Evolutionary conservation across 2,329 filamentous ascomycete genomes (phyloP).

Genomic region (Colletotrichum filicis): DNA sequence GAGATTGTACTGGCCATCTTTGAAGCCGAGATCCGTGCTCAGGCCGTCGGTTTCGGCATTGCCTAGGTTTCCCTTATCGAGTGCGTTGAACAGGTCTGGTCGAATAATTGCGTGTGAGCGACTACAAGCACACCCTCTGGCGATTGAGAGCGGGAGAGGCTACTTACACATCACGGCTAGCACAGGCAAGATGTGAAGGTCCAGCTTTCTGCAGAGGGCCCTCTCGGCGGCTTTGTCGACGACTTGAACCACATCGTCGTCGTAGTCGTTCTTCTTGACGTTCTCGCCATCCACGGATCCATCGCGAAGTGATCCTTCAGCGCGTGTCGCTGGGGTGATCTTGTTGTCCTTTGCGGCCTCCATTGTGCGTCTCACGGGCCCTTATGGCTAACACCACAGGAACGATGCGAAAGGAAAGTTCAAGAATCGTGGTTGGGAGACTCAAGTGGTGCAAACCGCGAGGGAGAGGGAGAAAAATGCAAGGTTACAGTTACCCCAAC

Average conservation of each 20-base stretch:
- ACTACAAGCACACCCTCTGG: too few relatives aligned
- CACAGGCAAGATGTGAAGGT: conserved; percentile 63
- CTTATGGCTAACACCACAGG: too few relatives aligned
- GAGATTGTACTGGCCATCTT: conserved; percentile 74
- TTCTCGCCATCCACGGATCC: conserved; percentile 4
- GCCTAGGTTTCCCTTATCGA: conserved; percentile 54
- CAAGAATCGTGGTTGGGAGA: neutral
- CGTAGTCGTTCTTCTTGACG: conserved; percentile 22
- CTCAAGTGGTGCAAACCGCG: neutral
- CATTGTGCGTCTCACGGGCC: neutral
- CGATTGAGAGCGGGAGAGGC: neutral
- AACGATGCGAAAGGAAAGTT: neutral
- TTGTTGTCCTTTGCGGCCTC: conserved; percentile 8
- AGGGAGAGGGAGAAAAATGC: neutral
- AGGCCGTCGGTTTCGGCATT: conserved; percentile 54
- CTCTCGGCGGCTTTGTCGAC: conserved; percentile 58
- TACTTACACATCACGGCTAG: conserved; percentile 62
- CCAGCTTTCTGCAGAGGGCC: conserved; percentile 64
- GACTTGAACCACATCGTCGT: conserved; percentile 41
- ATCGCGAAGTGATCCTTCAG: conserved; percentile 5
- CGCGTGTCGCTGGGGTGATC: neutral
- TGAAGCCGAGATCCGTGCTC: conserved; percentile 43
- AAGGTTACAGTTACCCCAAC: neutral
- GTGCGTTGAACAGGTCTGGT: conserved; percentile 57
- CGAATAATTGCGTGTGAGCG: neutral